Evolutionary conservation across 75 land plant genomes (phyloP), one percentile per base, ranked within the genome.

Genomic region (Selaginella tamariscina): DNA sequence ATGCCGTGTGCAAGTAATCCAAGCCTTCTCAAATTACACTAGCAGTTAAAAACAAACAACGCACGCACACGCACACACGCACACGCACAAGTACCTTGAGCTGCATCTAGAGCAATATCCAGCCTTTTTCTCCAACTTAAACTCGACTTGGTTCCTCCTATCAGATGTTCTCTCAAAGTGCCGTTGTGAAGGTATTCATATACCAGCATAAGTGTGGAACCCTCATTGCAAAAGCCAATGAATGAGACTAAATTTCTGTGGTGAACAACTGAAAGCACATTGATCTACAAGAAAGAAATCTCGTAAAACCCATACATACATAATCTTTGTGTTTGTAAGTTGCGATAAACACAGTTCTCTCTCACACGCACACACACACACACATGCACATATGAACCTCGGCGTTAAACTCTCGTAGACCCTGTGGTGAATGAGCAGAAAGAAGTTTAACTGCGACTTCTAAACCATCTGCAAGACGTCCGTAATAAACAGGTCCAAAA

Each of bases 241-340:
- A 71, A 28, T 8, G 72, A 32, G 31, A 64, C 72, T 1, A 71
- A 33, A 32, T 71, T 71, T 27, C 56, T 62, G 27, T 71, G 72
- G 24, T 65, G 70, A 1, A 71, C 70, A 11, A 65, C 29, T 29
- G 72, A 65, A 5, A 64, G 27, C 18, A 71, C 49, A 24, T 62
- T 29, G 32, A 71, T 31, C 72, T 71, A 39, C n/a, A n/a, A n/a
- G n/a, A n/a, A n/a, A n/a, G n/a, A n/a, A 0, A 9, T 2, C 0
- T n/a, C n/a, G n/a, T 15, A 39, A 39, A 39, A 5, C 15, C 15
- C 15, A 39, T 5, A 5, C 49, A 39, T 39, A 15, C 49, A 39
- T 39, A 39, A 15, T 15, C 5, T n/a, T n/a, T n/a, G n/a, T n/a
- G n/a, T n/a, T n/a, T n/a, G n/a, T n/a, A n/a, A n/a, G n/a, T n/a